Evolutionary conservation across 192 early-diverging fungal species (phyloP), one percentile per base, ranked within the genome.

Genomic region (Physocladia obscura): DNA sequence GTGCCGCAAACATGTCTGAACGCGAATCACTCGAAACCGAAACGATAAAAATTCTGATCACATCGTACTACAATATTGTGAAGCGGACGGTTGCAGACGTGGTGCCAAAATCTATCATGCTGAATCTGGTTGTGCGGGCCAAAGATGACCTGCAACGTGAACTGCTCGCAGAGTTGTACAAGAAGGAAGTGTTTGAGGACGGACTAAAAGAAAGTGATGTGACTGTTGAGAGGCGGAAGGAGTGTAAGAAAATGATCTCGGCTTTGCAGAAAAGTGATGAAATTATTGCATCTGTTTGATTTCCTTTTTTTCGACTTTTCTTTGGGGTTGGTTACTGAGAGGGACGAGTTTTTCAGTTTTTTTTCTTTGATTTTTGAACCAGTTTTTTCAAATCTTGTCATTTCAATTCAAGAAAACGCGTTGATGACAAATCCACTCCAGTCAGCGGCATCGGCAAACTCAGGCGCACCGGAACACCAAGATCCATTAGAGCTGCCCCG

Each of bases 211-310:
- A 99, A 84, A 92, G 89, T 69, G 98, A 99, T 58, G 84, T 85
- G 61, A 97, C 95, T 0, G 87, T 94, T 63, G 86, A 89, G 73
- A 84, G 96, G 63, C 85, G 97, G 65, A 86, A 85, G 70, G 97
- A 99, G 78, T 97, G 95, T 86, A 93, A 91, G 78, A 96, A 96
- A 86, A 99, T 99, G 98, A 96, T 99, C 76, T 91, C 73, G 62
- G 92, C 92, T 22, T 74, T 93, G 49, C 88, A 90, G 74, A 91
- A 85, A 77, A 91, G 91, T n/a, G 92, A 93, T 64, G 90, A 91
- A 76, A 88, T 89, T 54, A 79, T 86, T 71, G 76, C 74, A n/a
- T 69, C 71, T 6, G 76, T 81, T 29, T 81, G 47, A 74, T 32
- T 19, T 30, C n/a, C n/a, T n/a, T n/a, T n/a, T n/a, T n/a, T n/a